Conservation (phyloP, 2,329 filamentous ascomycete genomes). For the Colletotrichum scovillei region DNA sequence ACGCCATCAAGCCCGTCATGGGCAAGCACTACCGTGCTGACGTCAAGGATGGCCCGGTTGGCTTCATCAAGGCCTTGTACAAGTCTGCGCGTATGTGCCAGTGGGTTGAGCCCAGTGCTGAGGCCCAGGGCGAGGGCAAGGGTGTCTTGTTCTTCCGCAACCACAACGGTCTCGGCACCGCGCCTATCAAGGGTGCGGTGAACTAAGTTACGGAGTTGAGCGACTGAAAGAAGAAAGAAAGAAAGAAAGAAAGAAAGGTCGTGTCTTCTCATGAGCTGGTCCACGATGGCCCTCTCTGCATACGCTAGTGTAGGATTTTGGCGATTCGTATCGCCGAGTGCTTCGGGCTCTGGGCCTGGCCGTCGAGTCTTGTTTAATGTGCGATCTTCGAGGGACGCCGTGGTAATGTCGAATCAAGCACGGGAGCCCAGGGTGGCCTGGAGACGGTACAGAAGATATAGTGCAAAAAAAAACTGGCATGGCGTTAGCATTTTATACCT, state of each 20-base stretch:
- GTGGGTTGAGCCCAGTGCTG: constrained; percentile 94
- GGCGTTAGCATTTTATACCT: constrained; percentile 32
- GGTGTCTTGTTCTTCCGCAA: constrained; percentile 96
- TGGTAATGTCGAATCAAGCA: constrained; percentile 7
- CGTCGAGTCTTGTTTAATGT: constrained; percentile 12
- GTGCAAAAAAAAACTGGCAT: constrained; percentile 1
- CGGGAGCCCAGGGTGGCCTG: background rate
- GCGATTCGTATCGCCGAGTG: background rate
- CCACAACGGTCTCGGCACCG: constrained; percentile 83
- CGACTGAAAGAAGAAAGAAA: background rate
- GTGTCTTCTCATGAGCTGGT: constrained; percentile 14
- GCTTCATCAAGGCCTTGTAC: constrained; percentile 89
- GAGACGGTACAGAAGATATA: constrained; percentile 5
- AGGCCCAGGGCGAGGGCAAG: constrained; percentile 82
- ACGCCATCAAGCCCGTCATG: constrained; percentile 83
- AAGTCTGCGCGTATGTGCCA: constrained; percentile 88
- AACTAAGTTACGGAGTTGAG: background rate
- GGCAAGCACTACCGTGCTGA: constrained; percentile 93
- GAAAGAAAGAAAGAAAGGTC: background rate
- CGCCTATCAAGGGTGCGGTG: constrained; percentile 38
- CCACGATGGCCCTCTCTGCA: constrained; percentile 16
- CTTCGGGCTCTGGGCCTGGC: background rate
- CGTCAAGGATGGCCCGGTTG: constrained; percentile 77
- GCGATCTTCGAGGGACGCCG: background rate
- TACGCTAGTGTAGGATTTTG: background rate